Base-by-base conservation (phyloP, 1,284 basidiomycete species). In the Golubevia sp. region DNA sequence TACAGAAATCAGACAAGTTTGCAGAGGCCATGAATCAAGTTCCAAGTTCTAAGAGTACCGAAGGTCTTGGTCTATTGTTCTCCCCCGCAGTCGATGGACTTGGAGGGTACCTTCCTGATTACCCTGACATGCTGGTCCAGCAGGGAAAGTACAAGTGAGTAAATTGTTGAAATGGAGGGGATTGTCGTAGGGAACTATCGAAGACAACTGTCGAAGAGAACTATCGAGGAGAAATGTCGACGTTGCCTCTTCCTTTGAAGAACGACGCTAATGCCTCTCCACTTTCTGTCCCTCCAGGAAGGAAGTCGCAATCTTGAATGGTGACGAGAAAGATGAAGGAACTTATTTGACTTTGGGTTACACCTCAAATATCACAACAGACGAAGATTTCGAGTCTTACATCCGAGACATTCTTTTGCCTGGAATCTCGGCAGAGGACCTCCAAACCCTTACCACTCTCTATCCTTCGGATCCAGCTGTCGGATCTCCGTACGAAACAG, bases 271-370 rank as follows among this genome's bases (percentile, higher is more conserved):
- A n/a, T n/a, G n/a, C n/a, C n/a, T n/a, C n/a, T n/a, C n/a, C n/a
- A n/a, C n/a, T n/a, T n/a, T n/a, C n/a, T n/a, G n/a, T n/a, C n/a
- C n/a, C n/a, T n/a, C n/a, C n/a, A n/a, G n/a, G n/a, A n/a, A n/a
- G n/a, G 23, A 57, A 15, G 56, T 38, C 5, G 30, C 24, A 4
- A 20, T 57, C 27, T 34, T 57, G 27, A 57, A 27, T 7, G 56
- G 56, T 7, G 56, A 57, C 27, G 24, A 57, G 18, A 49, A 57
- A 38, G 56, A 57, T 44, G 56, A 57, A 34, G 56, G 56, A 7
- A 57, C 56, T n/a, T 44, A 48, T 38, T 25, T 55, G 18, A 55
- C 53, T 25, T 23, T 55, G 20, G 53, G 27, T 20, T 44, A 30
- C 11, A 55, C 20, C 53, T n/a, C 53, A 20, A 55, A 55, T 44